Base-by-base conservation (phyloP, 2,329 filamentous ascomycete genomes). In the Verticillium longisporum region DNA sequence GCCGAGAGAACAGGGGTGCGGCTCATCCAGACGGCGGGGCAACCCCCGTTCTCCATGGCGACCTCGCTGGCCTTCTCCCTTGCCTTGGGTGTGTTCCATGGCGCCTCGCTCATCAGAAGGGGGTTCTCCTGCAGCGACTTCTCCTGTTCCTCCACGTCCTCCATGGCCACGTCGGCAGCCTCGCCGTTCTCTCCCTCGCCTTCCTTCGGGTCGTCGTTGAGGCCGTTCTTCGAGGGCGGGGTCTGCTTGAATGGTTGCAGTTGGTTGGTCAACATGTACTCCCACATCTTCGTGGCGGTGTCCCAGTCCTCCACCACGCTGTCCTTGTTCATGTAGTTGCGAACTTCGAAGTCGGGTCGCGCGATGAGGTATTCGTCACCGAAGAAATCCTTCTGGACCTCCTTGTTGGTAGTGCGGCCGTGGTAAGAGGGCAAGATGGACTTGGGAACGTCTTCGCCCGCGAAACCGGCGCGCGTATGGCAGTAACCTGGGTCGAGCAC, bases 241-340 rank as follows among this genome's bases (percentile, higher is more conserved):
- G 85, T 86, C 55, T 87, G 85, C 68, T 86, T 87, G 60, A 88
- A 82, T 61, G 91, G 91, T 59, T 95, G 96, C 66, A 99, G 82
- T 65, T 92, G 88, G 68, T 91, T 92, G 62, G 93, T 90, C 65
- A 99, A 90, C 69, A 92, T 88, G 75, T 96, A 89, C 74, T 98
- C 93, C 93, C 94, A 99, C 61, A 98, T 78, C 73, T 89, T 89
- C 63, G 90, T 84, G 33, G 93, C 94, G 57, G 88, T 88, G 66
- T 99, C 95, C 95, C 95, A 99, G 75, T 99, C 93, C 74, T 97
- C 91, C 56, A 99, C 95, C 58, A 93, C 85, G 70, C 91, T 92
- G 69, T 97, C 93, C 69, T 85, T 84, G 70, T 88, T 88, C 85
- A 97, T 96, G 66, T 96, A 95, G 77, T 97, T 98, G 75, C 89